Base-by-base conservation (phyloP, 164 flowering plant species). In the Nymphaea thermarum region DNA sequence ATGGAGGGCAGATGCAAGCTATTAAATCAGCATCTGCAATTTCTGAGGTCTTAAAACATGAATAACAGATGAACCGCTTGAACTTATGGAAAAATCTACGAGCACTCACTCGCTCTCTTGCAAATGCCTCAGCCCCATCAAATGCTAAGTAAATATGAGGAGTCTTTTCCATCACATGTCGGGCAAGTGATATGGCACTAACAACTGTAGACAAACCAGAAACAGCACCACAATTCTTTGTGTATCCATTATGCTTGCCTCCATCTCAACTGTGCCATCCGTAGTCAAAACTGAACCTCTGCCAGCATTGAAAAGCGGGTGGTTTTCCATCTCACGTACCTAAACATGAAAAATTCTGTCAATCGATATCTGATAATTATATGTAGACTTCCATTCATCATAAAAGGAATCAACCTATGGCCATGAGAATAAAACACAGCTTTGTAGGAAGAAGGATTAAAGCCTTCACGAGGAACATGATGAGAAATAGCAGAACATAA, bases 51-150 rank as follows among this genome's bases (percentile, higher is more conserved):
- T 25, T 25, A 25, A 25, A 25, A 25, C 36, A 25, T 25, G 36
- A 25, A 25, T 25, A 25, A 25, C 36, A 25, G 36, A 25, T 25
- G 36, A 25, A 25, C 36, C 36, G 36, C 36, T 25, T 25, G 36
- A 25, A 25, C 36, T 25, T 25, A 25, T 25, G 1, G 36, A 25
- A 25, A n/a, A 25, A 25, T 25, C 36, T 25, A 25, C 16, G 2
- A 53, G 41, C 2, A 74, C 85, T 76, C 12, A 90, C 99, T 69
- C 91, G 96, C 70, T 90, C 92, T 80, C 85, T 95, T 44, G 98
- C 98, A 84, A 95, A 92, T 63, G 84, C 86, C 73, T 95, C 99
- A 12, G 99, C 99, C 60, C 93, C 99, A 60, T 88, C 99, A 81
- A 95, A 95, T 66, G 79, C 98, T 64, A 95, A 88, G 81, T 90